Evolutionary conservation across 2,329 filamentous ascomycete species (phyloP).

Genomic region (Eutypella sp.): DNA sequence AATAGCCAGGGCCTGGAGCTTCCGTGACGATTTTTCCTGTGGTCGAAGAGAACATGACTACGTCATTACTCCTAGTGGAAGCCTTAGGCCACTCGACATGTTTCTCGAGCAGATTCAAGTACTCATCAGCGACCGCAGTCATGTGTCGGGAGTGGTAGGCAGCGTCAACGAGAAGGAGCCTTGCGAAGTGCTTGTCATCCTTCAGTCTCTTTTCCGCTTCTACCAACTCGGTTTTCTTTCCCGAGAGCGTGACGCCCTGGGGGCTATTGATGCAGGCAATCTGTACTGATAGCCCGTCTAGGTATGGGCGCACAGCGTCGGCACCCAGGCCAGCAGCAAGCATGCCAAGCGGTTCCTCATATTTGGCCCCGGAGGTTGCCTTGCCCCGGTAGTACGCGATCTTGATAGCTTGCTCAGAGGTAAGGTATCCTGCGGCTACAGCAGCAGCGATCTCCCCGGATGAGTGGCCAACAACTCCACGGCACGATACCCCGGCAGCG

Average conservation of each 20-base stretch:
- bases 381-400: constrained; percentile 13
- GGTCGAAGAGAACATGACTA: constrained; percentile 7
- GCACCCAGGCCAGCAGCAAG: constrained; percentile 14
- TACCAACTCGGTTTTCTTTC: constrained; percentile 3
- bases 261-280: constrained; percentile 26
- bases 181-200: constrained; percentile 14
- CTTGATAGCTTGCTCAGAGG: constrained; percentile 7
- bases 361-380: background rate
- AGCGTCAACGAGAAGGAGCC: constrained; percentile 17
- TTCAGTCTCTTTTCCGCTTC: background rate
- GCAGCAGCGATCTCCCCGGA: constrained; percentile 19
- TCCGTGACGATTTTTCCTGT: constrained; percentile 1
- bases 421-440: constrained; percentile 4
- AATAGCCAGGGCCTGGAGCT: constrained; percentile 7
- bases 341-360: constrained; percentile 8
- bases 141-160: constrained; percentile 17
- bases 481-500: constrained; percentile 6
- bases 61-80: background rate
- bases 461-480: constrained; percentile 14
- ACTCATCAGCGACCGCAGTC: constrained; percentile 5
- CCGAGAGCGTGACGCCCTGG: constrained; percentile 21
- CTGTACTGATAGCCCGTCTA: constrained; percentile 2
- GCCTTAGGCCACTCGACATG: background rate
- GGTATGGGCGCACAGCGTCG: background rate
- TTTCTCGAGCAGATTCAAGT: constrained; percentile 5